Evolutionary conservation across 805 yeast genomes (phyloP).

Genomic region (Candida coleopterorum): DNA sequence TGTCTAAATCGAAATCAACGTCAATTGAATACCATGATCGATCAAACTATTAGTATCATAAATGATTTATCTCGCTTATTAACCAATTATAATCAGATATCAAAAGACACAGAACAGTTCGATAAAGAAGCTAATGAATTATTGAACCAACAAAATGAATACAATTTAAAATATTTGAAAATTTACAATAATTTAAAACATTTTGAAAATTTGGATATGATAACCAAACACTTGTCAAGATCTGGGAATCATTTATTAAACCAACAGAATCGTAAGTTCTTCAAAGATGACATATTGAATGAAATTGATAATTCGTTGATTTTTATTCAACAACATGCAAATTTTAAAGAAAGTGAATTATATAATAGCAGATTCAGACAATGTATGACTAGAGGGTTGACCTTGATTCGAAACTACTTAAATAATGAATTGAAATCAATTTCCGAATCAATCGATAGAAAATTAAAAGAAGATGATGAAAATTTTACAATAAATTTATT

Average conservation of each 20-base stretch:
- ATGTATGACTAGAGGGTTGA: constrained; percentile 75
- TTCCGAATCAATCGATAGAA: constrained; percentile 21
- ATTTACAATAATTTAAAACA: constrained; percentile 47
- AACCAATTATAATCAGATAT: constrained; percentile 51
- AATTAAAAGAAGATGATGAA: constrained; percentile 2
- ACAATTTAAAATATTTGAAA: constrained; percentile 38
- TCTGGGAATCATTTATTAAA: constrained; percentile 64
- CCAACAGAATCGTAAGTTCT: constrained; percentile 38
- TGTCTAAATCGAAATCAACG: constrained; percentile 22
- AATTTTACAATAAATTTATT: constrained; percentile 54
- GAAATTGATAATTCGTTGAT: constrained; percentile 63
- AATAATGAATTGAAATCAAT: constrained; percentile 37
- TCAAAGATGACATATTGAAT: constrained; percentile 40
- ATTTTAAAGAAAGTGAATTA: constrained; percentile 66
- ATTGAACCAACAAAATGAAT: constrained; percentile 41
- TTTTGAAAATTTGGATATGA: constrained; percentile 68
- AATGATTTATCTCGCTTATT: constrained; percentile 45
- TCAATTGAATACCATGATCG: constrained; percentile 30
- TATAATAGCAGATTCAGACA: constrained; percentile 74
- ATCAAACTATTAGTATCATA: constrained; percentile 43
- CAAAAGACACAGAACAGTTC: constrained; percentile 59
- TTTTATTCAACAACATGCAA: constrained; percentile 30
- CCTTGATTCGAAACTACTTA: constrained; percentile 67
- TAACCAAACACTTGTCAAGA: constrained; percentile 63
- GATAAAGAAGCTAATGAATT: constrained; percentile 51